Evolutionary conservation across 2,329 filamentous ascomycete species (phyloP).

Genomic region (Cladosporium sp.): DNA sequence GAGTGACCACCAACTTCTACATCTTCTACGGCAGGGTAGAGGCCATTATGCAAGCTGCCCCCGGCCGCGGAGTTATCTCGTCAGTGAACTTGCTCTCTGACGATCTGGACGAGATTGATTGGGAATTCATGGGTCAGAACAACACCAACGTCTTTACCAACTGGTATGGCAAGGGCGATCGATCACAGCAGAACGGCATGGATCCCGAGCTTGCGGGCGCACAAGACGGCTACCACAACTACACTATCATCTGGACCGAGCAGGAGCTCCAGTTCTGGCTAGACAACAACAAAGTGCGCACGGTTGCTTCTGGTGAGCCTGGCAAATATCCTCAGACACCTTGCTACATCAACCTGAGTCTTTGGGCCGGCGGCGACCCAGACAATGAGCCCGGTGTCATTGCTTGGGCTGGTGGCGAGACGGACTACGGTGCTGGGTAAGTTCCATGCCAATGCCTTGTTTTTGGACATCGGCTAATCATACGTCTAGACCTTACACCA

Average conservation of each 20-base stretch:
- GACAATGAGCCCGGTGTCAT: constrained; percentile 38
- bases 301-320: constrained; percentile 45
- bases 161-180: constrained; percentile 72
- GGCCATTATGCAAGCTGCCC: constrained; percentile 70
- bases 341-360: constrained; percentile 63
- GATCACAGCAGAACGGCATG: constrained; percentile 57
- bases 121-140: constrained; percentile 73
- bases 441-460: not conserved
- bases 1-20: constrained; percentile 74
- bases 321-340: constrained; percentile 67
- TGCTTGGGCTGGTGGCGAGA: constrained; percentile 36
- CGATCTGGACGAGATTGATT: constrained; percentile 83
- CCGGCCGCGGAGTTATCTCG: constrained; percentile 72
- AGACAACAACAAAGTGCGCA: constrained; percentile 63
- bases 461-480: not conserved
- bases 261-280: constrained; percentile 65
- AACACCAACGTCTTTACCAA: constrained; percentile 62
- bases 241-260: constrained; percentile 68
- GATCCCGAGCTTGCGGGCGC: constrained; percentile 56
- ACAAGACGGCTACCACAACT: constrained; percentile 61
- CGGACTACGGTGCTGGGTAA: constrained; percentile 30
- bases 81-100: constrained; percentile 80
- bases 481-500: constrained; percentile 29
- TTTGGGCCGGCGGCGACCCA: constrained; percentile 89
- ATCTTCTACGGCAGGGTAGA: constrained; percentile 82